Evolutionary conservation across 305 asterid species (phyloP).

Genomic region (Fraxinus platypoda): DNA sequence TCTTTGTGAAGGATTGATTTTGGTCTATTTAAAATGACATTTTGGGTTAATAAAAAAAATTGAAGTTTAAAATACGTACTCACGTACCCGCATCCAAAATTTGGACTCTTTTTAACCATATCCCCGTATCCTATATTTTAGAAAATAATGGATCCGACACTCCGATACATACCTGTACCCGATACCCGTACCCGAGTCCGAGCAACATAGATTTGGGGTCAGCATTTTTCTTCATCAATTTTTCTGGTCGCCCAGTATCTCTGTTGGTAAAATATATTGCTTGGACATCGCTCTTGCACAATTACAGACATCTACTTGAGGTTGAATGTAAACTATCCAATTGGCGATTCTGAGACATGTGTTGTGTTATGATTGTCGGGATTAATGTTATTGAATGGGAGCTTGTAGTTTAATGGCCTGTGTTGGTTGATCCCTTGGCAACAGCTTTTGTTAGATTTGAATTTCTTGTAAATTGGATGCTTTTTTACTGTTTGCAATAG

Average conservation of each 20-base stretch:
- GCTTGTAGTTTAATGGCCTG: neutral
- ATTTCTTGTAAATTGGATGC: slow-evolving; percentile 1
- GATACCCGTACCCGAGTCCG: no score
- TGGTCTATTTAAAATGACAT: no score
- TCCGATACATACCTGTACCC: no score
- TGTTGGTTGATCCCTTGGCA: neutral
- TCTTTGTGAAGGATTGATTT: no score
- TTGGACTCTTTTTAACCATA: no score
- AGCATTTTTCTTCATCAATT: neutral
- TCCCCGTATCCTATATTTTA: no score
- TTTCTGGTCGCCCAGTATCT: neutral
- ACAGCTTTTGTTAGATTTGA: neutral
- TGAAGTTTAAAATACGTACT: no score
- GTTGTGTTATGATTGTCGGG: neutral
- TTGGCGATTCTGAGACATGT: neutral
- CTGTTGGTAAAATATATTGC: neutral
- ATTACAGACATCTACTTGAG: neutral
- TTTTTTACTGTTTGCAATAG: neutral
- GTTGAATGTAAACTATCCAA: neutral
- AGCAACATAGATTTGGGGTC: no score
- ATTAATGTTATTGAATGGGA: neutral
- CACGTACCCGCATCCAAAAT: no score
- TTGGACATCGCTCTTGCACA: neutral
- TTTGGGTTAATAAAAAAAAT: no score
- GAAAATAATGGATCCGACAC: no score